These are phyloP conservation scores for Aspergillus piperis DNA, from an alignment of 2,329 filamentous ascomycete species.

Conservation along the genomic window DNA sequence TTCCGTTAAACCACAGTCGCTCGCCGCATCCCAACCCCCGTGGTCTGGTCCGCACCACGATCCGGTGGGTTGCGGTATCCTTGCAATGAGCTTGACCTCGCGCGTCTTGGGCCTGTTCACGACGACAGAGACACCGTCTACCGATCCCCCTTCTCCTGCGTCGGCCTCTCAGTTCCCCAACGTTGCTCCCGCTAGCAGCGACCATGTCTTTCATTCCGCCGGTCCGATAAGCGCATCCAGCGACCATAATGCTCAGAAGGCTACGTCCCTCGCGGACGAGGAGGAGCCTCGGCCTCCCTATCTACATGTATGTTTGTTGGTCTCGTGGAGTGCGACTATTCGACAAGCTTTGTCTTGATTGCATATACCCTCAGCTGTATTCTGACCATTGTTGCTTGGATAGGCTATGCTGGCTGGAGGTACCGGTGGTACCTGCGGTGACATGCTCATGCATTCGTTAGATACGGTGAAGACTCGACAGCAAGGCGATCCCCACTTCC, in stretches of 20 bases:
- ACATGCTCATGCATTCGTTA: conserved; percentile 98
- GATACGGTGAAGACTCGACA: conserved; percentile 98
- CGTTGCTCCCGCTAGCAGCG: conserved; percentile 8
- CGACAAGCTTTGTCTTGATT: neutral
- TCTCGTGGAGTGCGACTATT: neutral
- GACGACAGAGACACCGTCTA: conserved; percentile 38
- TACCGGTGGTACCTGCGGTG: conserved; percentile 86
- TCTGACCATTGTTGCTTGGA: conserved; percentile 10
- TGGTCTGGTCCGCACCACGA: conserved; percentile 33
- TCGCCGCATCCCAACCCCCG: conserved; percentile 29
- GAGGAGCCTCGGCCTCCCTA: conserved; percentile 63
- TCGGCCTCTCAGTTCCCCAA: conserved; percentile 35
- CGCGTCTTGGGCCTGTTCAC: conserved; percentile 56
- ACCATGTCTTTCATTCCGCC: conserved; percentile 21
- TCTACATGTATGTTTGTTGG: conserved; percentile 58
- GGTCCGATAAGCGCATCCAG: conserved; percentile 19
- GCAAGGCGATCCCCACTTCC: conserved; percentile 91
- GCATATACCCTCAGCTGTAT: too few species aligned
- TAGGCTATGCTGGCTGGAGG: conserved; percentile 96
- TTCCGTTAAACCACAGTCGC: conserved; percentile 18
- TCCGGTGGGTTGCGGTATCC: conserved; percentile 35
- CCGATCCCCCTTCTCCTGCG: conserved; percentile 23
- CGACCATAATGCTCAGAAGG: conserved; percentile 34
- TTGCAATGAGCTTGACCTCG: conserved; percentile 61
- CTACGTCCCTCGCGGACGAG: conserved; percentile 48